phyloP scores from a whole-genome alignment of 2,329 filamentous ascomycete species.

The Lachnellula occidentalis region DNA sequence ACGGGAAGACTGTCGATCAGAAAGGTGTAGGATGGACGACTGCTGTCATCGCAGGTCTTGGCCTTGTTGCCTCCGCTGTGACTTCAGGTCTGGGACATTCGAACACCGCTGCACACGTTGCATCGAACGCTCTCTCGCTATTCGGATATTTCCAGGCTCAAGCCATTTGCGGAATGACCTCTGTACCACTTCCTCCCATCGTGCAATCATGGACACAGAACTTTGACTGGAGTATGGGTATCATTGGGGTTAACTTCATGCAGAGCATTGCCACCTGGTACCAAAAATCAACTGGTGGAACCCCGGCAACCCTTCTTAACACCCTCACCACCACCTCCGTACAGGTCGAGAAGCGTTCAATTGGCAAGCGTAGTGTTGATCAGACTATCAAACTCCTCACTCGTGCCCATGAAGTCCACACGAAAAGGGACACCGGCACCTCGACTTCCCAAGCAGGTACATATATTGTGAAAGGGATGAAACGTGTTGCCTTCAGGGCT shows the following conservation, averaged over 20 bases:
- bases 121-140: slow-evolving; percentile 87
- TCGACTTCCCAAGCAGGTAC: slow-evolving; percentile 50
- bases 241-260: slow-evolving; percentile 82
- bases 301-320: slow-evolving; percentile 71
- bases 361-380: slow-evolving; percentile 46
- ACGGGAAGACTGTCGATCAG: slow-evolving; percentile 87
- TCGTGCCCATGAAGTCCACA: slow-evolving; percentile 32
- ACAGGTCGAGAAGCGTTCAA: slow-evolving; percentile 59
- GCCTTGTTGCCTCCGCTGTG: slow-evolving; percentile 77
- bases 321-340: slow-evolving; percentile 71
- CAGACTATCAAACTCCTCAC: slow-evolving; percentile 27
- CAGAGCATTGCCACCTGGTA: slow-evolving; percentile 93
- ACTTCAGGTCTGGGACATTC: slow-evolving; percentile 87
- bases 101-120: slow-evolving; percentile 91
- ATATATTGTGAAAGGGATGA: slow-evolving; percentile 70
- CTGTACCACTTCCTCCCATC: slow-evolving; percentile 77
- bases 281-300: slow-evolving; percentile 86
- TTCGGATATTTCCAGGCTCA: slow-evolving; percentile 94
- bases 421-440: slow-evolving; percentile 48
- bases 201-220: slow-evolving; percentile 94
- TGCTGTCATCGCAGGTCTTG: slow-evolving; percentile 79
- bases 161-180: slow-evolving; percentile 81
- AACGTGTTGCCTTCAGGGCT: slow-evolving; percentile 81
- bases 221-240: slow-evolving; percentile 97
- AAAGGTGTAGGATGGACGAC: slow-evolving; percentile 85